phyloP scores from a whole-genome alignment of 345 rosid species.

The Clarkia xantiana region DNA sequence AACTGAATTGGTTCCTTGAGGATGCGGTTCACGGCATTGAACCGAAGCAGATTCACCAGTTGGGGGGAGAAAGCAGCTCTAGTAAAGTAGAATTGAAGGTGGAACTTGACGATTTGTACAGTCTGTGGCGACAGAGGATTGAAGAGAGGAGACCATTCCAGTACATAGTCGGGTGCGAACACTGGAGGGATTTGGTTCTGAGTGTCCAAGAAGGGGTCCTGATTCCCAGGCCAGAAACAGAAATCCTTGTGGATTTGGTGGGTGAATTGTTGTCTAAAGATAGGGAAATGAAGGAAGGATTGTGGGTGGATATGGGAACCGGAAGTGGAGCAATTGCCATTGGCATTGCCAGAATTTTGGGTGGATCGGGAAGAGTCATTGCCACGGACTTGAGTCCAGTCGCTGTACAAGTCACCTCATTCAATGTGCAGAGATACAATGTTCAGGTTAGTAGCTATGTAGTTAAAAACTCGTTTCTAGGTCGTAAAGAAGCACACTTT shows the following conservation, averaged over 20 bases:
- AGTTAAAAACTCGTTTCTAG: too few species aligned
- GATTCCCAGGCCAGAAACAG: constrained; percentile 93
- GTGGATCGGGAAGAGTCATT: constrained; percentile 34
- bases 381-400: constrained; percentile 69
- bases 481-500: too few species aligned
- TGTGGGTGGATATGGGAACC: constrained; percentile 89
- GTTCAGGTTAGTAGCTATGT: constrained; percentile 63
- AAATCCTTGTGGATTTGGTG: constrained; percentile 56
- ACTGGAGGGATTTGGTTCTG: constrained; percentile 84
- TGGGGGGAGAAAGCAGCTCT: constrained; percentile 10
- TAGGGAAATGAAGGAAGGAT: constrained; percentile 23
- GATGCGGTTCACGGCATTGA: constrained; percentile 34
- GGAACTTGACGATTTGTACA: constrained; percentile 42
- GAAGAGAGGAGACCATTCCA: constrained; percentile 79
- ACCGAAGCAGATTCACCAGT: constrained; percentile 14
- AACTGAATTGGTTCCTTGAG: constrained; percentile 72
- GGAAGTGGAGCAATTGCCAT: constrained; percentile 86
- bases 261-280: constrained; percentile 20
- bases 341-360: constrained; percentile 41
- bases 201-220: constrained; percentile 78
- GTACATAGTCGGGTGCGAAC: constrained; percentile 85
- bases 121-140: constrained; percentile 65
- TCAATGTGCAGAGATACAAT: constrained; percentile 53
- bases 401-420: constrained; percentile 44
- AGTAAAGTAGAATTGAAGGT: constrained; percentile 22